Percentiles rank a stretch among this genome's conserved stretches.
These are phyloP conservation scores for Claviceps spartinae DNA, from an alignment of 2,329 filamentous ascomycete genomes.

Conservation along the genomic window DNA sequence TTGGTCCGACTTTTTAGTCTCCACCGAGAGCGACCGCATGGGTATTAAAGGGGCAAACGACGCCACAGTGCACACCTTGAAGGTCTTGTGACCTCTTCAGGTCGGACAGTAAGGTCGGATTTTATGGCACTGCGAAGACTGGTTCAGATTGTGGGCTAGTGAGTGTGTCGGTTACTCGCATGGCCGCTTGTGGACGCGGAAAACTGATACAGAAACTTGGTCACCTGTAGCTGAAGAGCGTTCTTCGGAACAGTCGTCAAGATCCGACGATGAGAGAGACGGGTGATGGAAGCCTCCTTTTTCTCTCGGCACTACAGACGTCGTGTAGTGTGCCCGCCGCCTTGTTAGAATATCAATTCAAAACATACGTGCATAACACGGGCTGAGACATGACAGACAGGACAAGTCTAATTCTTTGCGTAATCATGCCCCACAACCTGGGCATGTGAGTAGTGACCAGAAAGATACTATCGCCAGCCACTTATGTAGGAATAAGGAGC, in stretches of 20 bases:
- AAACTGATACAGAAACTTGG: not conserved
- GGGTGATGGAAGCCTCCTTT: not conserved
- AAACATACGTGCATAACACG: not conserved
- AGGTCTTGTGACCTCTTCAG: too few relatives aligned
- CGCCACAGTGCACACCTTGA: not conserved
- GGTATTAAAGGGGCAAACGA: not conserved
- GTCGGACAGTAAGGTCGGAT: too few relatives aligned
- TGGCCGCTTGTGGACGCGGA: not conserved
- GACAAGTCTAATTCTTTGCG: not conserved
- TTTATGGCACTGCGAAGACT: too few relatives aligned
- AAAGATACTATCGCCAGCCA: not conserved
- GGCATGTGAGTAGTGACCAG: not conserved
- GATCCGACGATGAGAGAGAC: too few relatives aligned
- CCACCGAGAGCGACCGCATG: too few relatives aligned
- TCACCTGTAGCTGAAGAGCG: not conserved
- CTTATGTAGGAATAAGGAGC: too few relatives aligned
- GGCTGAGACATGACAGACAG: not conserved
- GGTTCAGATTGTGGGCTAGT: too few relatives aligned
- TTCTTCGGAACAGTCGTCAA: too few relatives aligned
- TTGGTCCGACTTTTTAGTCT: not conserved
- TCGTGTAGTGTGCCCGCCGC: not conserved
- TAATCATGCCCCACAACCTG: not conserved
- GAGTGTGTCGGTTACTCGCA: not conserved
- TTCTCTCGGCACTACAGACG: not conserved
- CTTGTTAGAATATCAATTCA: not conserved